Evolutionary conservation across 202 grass and related monocot genomes (phyloP).

Genomic region (Eragrostis tef): DNA sequence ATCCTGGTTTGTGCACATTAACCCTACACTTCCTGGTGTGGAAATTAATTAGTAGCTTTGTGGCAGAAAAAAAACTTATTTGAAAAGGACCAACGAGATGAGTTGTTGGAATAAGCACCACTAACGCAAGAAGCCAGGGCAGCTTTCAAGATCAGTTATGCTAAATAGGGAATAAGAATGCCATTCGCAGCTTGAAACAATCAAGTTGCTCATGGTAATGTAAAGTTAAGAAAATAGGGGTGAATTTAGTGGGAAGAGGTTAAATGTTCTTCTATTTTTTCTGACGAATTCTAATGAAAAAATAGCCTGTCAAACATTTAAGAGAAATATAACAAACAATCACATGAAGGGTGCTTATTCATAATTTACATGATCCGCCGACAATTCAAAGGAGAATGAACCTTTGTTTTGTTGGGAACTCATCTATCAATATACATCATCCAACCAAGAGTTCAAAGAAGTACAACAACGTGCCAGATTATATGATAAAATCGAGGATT

Average conservation of each 20-base stretch:
- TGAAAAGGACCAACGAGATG: too few species aligned
- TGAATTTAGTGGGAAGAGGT: too few species aligned
- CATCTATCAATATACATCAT: too few species aligned
- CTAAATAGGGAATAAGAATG: not conserved
- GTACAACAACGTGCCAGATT: not conserved
- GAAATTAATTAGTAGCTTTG: too few species aligned
- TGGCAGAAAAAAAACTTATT: too few species aligned
- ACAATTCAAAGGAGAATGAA: not conserved
- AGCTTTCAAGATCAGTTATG: not conserved
- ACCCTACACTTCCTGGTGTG: too few species aligned
- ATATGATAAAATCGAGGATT: not conserved
- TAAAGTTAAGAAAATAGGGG: not conserved
- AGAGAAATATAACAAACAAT: not conserved
- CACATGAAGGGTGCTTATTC: not conserved
- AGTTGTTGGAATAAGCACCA: too few species aligned
- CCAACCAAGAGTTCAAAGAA: conserved; percentile 1
- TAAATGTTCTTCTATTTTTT: not conserved
- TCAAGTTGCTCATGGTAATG: not conserved
- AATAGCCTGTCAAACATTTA: not conserved
- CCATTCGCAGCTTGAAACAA: not conserved
- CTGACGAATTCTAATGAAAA: not conserved
- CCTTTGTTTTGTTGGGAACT: too few species aligned
- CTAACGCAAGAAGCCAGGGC: too few species aligned
- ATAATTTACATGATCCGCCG: not conserved
- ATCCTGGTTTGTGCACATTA: too few species aligned